Evolutionary conservation across 2,329 filamentous ascomycete species (phyloP).

Genomic region (Leptosphaerulina australis): DNA sequence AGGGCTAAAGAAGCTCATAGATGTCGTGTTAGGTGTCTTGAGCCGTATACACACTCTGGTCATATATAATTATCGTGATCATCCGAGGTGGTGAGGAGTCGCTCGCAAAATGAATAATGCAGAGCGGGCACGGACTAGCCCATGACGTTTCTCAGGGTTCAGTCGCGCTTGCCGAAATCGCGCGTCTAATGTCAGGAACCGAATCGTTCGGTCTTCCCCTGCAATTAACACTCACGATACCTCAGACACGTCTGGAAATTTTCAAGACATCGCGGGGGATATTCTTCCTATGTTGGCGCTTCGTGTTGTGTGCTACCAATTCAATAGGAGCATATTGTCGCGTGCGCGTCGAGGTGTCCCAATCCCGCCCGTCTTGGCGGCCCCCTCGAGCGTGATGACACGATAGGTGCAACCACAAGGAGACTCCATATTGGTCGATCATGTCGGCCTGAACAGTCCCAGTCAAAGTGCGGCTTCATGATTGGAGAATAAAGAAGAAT

Average conservation of each 20-base stretch:
- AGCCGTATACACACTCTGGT: slow-evolving; percentile 10
- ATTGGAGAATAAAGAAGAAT: neutral
- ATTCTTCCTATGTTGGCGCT: neutral
- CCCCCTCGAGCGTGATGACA: slow-evolving; percentile 4
- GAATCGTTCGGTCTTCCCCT: slow-evolving; percentile 3
- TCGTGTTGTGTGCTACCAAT: neutral
- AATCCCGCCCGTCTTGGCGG: slow-evolving; percentile 11
- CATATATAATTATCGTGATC: slow-evolving; percentile 16
- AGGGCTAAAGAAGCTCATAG: slow-evolving; percentile 1
- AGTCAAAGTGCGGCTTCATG: neutral
- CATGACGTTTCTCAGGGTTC: slow-evolving; percentile 23
- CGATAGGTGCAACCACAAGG: neutral
- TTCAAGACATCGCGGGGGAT: neutral
- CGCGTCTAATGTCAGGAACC: slow-evolving; percentile 18
- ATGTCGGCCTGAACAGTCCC: neutral
- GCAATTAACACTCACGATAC: slow-evolving; percentile 1
- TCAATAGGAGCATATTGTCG: slow-evolving; percentile 7
- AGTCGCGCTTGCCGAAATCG: slow-evolving; percentile 19
- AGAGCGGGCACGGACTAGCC: slow-evolving; percentile 17
- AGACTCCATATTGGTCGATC: neutral
- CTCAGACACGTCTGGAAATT: slow-evolving; percentile 1
- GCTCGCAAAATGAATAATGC: slow-evolving; percentile 20
- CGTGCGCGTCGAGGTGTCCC: slow-evolving; percentile 9
- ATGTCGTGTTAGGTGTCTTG: slow-evolving; percentile 2
- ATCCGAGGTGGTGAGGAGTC: slow-evolving; percentile 10